Conservation (phyloP, 2,329 filamentous ascomycete species). For the Botrytis fragariae region DNA sequence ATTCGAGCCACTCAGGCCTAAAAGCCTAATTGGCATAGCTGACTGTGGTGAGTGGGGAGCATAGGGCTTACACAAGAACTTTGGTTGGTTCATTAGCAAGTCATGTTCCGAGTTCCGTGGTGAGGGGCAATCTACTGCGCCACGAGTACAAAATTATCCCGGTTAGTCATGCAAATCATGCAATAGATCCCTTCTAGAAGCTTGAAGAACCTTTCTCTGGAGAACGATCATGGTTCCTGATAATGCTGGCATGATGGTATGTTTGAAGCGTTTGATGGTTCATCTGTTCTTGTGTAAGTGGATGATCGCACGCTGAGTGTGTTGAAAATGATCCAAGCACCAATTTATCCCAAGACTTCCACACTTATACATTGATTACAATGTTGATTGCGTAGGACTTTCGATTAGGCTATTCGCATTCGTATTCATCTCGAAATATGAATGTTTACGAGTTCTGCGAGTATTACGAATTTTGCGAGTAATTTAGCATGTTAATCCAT, state of each 20-base stretch:
- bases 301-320: background rate
- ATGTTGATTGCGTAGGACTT: background rate
- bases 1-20: background rate
- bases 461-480: background rate
- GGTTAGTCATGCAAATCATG: background rate
- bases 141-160: slow-evolving; percentile 8
- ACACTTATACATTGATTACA: background rate
- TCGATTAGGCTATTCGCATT: background rate
- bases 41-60: background rate
- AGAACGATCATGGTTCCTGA: background rate
- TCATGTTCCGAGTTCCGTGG: background rate
- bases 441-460: background rate
- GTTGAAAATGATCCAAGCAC: background rate
- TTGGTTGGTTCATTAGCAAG: background rate
- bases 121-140: slow-evolving; percentile 11
- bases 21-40: background rate
- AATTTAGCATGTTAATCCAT: background rate
- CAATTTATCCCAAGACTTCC: background rate
- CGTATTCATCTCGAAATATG: background rate
- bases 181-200: slow-evolving; percentile 10
- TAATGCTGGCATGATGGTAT: background rate
- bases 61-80: background rate
- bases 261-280: background rate
- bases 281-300: background rate
- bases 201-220: background rate